These are phyloP conservation scores for Kodamaea hsintzibuensis DNA, from an alignment of 805 yeast species.

Conservation along the genomic window DNA sequence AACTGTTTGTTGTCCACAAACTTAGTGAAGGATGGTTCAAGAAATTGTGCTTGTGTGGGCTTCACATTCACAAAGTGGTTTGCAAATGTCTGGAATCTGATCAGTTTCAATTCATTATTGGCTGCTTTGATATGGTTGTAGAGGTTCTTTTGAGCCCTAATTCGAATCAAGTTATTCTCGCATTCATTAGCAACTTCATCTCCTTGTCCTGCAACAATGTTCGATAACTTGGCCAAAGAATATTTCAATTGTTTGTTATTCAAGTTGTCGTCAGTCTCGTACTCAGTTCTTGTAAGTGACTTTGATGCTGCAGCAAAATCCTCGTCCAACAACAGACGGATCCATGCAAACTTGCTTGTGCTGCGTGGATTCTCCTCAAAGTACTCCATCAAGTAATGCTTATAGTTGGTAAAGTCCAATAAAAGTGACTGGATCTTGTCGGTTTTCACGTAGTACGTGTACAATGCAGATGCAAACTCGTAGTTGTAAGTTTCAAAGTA, in stretches of 20 bases:
- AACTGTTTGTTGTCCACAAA: slow-evolving; percentile 43
- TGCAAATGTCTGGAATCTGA: slow-evolving; percentile 23
- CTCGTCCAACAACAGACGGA: slow-evolving; percentile 55
- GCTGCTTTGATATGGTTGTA: slow-evolving; percentile 6
- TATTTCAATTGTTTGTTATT: slow-evolving; percentile 55
- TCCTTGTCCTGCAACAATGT: slow-evolving; percentile 39
- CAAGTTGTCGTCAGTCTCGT: slow-evolving; percentile 38
- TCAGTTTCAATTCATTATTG: slow-evolving; percentile 23
- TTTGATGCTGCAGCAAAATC: slow-evolving; percentile 48
- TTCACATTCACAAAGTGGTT: slow-evolving; percentile 16
- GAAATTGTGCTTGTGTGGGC: slow-evolving; percentile 13
- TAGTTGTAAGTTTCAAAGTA: slow-evolving; percentile 67
- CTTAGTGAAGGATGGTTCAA: slow-evolving; percentile 24
- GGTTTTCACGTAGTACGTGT: slow-evolving; percentile 53
- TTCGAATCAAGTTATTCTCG: slow-evolving; percentile 48
- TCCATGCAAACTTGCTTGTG: slow-evolving; percentile 69
- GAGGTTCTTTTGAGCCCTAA: slow-evolving; percentile 50
- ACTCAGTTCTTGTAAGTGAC: slow-evolving; percentile 33
- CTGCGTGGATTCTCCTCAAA: slow-evolving; percentile 43
- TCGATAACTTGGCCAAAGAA: slow-evolving; percentile 71
- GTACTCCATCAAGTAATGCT: slow-evolving; percentile 50
- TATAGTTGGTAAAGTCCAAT: slow-evolving; percentile 55
- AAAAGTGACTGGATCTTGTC: slow-evolving; percentile 57
- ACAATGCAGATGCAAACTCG: slow-evolving; percentile 65
- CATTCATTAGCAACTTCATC: slow-evolving; percentile 31